phyloP scores from a whole-genome alignment of 495 filamentous ascomycete genomes.

The Penicillium antarcticum region DNA sequence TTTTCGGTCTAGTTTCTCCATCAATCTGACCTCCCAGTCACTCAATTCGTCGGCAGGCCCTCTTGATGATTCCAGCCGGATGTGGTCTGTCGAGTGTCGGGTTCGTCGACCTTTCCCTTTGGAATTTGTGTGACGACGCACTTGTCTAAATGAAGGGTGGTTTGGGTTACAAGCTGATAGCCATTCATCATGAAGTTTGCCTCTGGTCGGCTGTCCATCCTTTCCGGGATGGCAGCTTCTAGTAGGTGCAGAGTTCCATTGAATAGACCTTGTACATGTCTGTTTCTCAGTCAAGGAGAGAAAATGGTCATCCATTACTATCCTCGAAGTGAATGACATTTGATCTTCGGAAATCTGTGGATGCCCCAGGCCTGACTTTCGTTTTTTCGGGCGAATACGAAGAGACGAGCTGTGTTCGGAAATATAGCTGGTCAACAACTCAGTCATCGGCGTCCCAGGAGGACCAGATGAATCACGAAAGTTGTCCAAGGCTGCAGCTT shows the following conservation, averaged over 20 bases:
- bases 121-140: too few relatives aligned
- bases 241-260: conserved; percentile 12
- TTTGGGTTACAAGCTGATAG: background rate
- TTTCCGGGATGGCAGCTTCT: background rate
- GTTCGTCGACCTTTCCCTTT: background rate
- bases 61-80: background rate
- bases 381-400: background rate
- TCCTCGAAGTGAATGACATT: background rate
- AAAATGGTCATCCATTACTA: background rate
- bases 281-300: background rate
- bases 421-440: conserved; percentile 23
- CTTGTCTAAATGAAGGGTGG: background rate
- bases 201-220: background rate
- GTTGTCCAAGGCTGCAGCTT: conserved; percentile 1
- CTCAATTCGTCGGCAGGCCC: conserved; percentile 14
- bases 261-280: background rate
- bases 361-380: background rate
- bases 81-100: background rate
- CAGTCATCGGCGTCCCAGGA: conserved; percentile 36
- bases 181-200: background rate
- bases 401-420: conserved; percentile 15
- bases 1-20: conserved; percentile 35
- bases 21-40: conserved; percentile 36
- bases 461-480: conserved; percentile 24
- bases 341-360: background rate